phyloP scores from a whole-genome alignment of 2,329 filamentous ascomycete species.

The Triangularia verruculosa region DNA sequence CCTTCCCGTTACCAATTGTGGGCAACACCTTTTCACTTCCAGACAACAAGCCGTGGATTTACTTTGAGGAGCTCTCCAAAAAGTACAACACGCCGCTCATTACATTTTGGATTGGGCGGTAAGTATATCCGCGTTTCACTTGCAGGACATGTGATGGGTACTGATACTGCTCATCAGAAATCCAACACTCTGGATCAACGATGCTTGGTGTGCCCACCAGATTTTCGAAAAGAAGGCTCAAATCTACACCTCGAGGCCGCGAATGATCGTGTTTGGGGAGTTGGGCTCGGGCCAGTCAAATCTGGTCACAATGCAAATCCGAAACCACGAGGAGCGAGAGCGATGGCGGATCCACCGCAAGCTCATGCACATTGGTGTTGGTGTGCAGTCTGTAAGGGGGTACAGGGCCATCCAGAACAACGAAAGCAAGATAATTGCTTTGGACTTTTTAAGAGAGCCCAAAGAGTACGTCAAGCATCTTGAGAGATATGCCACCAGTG shows the following conservation, averaged over 20 bases:
- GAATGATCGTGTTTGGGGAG: conserved; percentile 48
- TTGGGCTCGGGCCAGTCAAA: conserved; percentile 44
- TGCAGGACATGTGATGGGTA: background rate
- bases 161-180: conserved; percentile 27
- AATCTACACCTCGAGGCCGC: conserved; percentile 50
- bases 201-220: conserved; percentile 49
- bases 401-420: conserved; percentile 55
- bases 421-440: conserved; percentile 54
- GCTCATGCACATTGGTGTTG: conserved; percentile 51
- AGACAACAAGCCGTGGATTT: conserved; percentile 55
- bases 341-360: conserved; percentile 47
- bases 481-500: conserved; percentile 52
- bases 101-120: conserved; percentile 55
- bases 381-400: conserved; percentile 52
- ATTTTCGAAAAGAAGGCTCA: conserved; percentile 52
- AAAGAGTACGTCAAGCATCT: conserved; percentile 51
- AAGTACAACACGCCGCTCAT: conserved; percentile 48
- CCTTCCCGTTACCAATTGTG: conserved; percentile 51
- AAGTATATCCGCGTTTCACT: conserved; percentile 11
- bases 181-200: conserved; percentile 47
- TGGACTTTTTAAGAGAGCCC: conserved; percentile 44
- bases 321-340: conserved; percentile 38
- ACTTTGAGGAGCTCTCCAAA: conserved; percentile 53
- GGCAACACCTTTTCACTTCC: conserved; percentile 56
- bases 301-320: conserved; percentile 44